A percentile compares a stretch with the other conserved stretches of the same genome.
Evolutionary conservation across 2,329 filamentous ascomycete genomes (phyloP).

Genomic region (Epichloe bromicola): DNA sequence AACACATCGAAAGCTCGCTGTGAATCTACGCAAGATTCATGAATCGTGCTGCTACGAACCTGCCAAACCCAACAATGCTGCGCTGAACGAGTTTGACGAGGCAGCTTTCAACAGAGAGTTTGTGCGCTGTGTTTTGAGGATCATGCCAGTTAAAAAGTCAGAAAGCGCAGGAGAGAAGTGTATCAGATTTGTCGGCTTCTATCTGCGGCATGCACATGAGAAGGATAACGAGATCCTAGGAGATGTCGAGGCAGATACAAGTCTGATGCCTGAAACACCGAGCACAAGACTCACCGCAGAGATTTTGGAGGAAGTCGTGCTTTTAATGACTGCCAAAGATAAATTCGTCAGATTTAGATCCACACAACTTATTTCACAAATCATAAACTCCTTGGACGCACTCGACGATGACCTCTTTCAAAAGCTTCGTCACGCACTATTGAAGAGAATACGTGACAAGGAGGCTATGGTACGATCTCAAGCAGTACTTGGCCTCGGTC

Average conservation of each 20-base stretch:
- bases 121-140: conserved; percentile 64
- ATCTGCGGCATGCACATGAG: conserved; percentile 59
- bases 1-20: conserved; percentile 77
- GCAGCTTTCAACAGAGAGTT: conserved; percentile 81
- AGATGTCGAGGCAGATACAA: conserved; percentile 53
- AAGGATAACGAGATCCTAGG: conserved; percentile 58
- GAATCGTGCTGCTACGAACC: conserved; percentile 66
- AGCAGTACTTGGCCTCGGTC: conserved; percentile 78
- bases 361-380: conserved; percentile 79
- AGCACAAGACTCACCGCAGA: conserved; percentile 65
- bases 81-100: conserved; percentile 61
- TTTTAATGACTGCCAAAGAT: conserved; percentile 75
- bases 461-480: conserved; percentile 86
- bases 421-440: conserved; percentile 61
- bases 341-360: conserved; percentile 83
- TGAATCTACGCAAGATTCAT: conserved; percentile 80
- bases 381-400: conserved; percentile 83
- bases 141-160: conserved; percentile 87
- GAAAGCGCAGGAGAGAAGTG: conserved; percentile 78
- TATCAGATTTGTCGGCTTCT: conserved; percentile 77
- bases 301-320: conserved; percentile 60
- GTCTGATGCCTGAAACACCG: conserved; percentile 67
- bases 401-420: conserved; percentile 89
- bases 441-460: conserved; percentile 85
- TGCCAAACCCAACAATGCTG: conserved; percentile 35